Conservation (phyloP, 2,329 filamentous ascomycete species). For the Colletotrichum siamense region DNA sequence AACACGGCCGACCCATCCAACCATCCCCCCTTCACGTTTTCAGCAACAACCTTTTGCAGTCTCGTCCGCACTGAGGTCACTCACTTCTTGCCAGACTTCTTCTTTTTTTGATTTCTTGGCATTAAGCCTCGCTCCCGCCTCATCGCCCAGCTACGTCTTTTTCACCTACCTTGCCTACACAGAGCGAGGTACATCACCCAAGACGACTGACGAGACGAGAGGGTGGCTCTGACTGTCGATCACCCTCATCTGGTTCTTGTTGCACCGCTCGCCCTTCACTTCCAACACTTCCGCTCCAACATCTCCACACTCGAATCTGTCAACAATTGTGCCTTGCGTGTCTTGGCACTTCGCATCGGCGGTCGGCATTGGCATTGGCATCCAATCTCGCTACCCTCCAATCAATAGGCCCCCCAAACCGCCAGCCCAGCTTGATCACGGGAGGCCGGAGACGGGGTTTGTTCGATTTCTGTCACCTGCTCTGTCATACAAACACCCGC, state of each 20-base stretch:
- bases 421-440: neutral
- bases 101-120: neutral
- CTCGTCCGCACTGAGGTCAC: neutral
- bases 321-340: neutral
- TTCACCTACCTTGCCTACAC: neutral
- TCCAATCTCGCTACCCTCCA: neutral
- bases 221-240: neutral
- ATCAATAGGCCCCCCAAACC: neutral
- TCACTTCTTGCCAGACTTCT: neutral
- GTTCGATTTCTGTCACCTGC: neutral
- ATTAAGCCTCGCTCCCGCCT: neutral
- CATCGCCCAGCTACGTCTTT: neutral
- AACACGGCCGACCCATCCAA: neutral
- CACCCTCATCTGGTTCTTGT: neutral
- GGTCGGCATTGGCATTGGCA: slow-evolving; percentile 6
- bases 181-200: neutral
- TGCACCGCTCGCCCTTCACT: neutral
- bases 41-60: neutral
- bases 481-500: neutral
- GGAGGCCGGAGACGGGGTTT: neutral
- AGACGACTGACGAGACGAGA: neutral
- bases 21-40: neutral
- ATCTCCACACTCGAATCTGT: neutral
- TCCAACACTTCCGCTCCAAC: neutral
- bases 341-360: slow-evolving; percentile 14